Evolutionary conservation across 164 flowering plant species (phyloP).

Genomic region (Aristolochia fimbriata): DNA sequence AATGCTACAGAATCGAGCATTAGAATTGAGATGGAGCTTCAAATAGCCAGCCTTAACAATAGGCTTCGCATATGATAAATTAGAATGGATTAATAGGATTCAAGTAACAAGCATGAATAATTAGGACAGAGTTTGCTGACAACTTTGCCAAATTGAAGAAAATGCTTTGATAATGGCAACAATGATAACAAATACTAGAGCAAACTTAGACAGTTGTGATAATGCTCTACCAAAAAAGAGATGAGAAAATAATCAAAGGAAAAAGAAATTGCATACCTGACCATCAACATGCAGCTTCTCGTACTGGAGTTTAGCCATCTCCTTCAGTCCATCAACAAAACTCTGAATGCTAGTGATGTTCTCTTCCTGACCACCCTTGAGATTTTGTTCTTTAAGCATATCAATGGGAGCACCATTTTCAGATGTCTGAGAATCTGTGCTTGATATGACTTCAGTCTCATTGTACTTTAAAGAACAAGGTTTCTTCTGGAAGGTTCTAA

Average conservation of each 20-base stretch:
- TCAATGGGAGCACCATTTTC: constrained; percentile 15
- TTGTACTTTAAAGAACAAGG: constrained; percentile 19
- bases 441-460: constrained; percentile 16
- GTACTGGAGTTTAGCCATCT: constrained; percentile 60
- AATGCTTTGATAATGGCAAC: too few relatives aligned
- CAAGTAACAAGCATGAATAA: too few relatives aligned
- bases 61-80: too few relatives aligned
- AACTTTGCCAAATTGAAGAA: too few relatives aligned
- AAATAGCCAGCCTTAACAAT: too few relatives aligned
- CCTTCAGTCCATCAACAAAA: constrained; percentile 74
- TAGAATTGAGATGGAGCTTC: too few relatives aligned
- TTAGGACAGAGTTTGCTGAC: too few relatives aligned
- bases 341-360: constrained; percentile 67
- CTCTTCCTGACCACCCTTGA: constrained; percentile 33
- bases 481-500: constrained; percentile 14
- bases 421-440: constrained; percentile 28
- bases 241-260: background rate
- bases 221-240: background rate
- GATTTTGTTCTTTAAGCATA: constrained; percentile 14
- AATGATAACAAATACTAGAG: too few relatives aligned
- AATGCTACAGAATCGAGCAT: too few relatives aligned
- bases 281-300: constrained; percentile 41
- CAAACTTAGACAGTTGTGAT: too few relatives aligned
- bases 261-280: constrained; percentile 31
- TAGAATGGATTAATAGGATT: too few relatives aligned